phyloP scores from a whole-genome alignment of 2,329 filamentous ascomycete species.

The Fusarium heterosporum region DNA sequence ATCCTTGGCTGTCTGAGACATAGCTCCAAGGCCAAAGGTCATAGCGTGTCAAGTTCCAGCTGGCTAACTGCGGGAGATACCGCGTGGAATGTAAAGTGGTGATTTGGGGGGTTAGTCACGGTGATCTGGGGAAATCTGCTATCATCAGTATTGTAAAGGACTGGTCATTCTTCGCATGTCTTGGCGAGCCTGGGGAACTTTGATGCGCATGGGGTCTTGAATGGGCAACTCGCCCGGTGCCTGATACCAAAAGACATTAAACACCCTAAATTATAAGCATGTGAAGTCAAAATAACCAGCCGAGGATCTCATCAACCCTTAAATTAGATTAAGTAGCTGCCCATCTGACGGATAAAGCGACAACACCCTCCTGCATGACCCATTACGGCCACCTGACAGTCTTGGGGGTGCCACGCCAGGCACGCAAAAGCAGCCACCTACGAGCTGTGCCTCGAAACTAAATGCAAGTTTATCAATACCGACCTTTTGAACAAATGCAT shows the following conservation, averaged over 20 bases:
- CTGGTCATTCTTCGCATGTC: slow-evolving; percentile 20
- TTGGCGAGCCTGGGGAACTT: slow-evolving; percentile 21
- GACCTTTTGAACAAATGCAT: background rate
- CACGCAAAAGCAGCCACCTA: slow-evolving; percentile 26
- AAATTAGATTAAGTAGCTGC: slow-evolving; percentile 10
- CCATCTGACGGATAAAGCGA: slow-evolving; percentile 9
- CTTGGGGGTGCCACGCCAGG: slow-evolving; percentile 28
- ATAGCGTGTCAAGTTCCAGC: background rate
- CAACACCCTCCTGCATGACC: slow-evolving; percentile 20
- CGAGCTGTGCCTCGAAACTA: slow-evolving; percentile 9
- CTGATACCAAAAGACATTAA: background rate
- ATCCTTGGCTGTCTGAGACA: slow-evolving; percentile 33
- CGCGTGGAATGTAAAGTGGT: background rate
- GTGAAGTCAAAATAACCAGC: slow-evolving; percentile 21
- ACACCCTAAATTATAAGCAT: background rate
- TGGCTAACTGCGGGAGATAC: background rate
- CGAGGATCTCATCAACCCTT: slow-evolving; percentile 10
- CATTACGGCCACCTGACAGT: slow-evolving; percentile 16
- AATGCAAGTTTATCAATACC: slow-evolving; percentile 25
- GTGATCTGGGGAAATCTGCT: background rate
- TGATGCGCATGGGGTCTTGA: background rate
- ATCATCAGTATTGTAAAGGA: background rate
- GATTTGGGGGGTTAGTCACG: background rate
- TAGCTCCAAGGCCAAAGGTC: background rate
- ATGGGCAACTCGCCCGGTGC: slow-evolving; percentile 9